Base-by-base conservation (phyloP, 208 protist genomes). In the Leishmania braziliensis region DNA sequence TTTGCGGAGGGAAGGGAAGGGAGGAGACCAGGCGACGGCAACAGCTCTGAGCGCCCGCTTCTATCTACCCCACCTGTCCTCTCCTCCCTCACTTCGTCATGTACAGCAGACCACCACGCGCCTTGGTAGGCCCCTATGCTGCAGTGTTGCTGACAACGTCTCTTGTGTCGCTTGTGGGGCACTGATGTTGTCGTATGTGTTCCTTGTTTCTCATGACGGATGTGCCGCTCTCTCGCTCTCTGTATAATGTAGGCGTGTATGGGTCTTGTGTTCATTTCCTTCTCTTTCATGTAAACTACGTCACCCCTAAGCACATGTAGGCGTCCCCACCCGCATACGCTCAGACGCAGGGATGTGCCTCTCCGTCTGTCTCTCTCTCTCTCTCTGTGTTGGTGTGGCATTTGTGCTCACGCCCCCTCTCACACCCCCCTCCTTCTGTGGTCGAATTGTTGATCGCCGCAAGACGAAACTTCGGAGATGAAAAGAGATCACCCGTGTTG, bases 261-360 rank as follows among this genome's bases (percentile, higher is more conserved):
- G 73, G 2, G 43, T 46, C 43, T 46, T 77, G 50, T 74, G 23
- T 79, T 62, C 50, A 10, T 76, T 53, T 79, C 54, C 74, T 29
- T 16, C 36, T 48, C 10, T 73, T 83, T 50, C n/a, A 48, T 71
- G 58, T 66, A 78, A 53, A 78, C 73, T 81, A 56, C 39, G 70
- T 66, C 51, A 60, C 26, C 81, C 48, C 5, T 36, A 18, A 74
- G 78, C 84, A 14, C 43, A 8, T 77, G 79, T 39, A 50, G 23
- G n/a, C 46, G 53, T 18, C 0, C 69, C 2, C 69, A 51, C 69
- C 16, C 46, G 26, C 66, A 71, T 50, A 71, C 66, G 23, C 33
- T 5, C 66, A 71, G n/a, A 26, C 69, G 23, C 46, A 14, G 69
- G 36, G 5, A 71, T 71, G 29, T 18, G 12, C 20, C 66, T 71